Percentiles rank a stretch among this genome's conserved stretches.
These are phyloP conservation scores for Stromatinia cepivora DNA, from an alignment of 2,329 filamentous ascomycete genomes.

Conservation along the genomic window DNA sequence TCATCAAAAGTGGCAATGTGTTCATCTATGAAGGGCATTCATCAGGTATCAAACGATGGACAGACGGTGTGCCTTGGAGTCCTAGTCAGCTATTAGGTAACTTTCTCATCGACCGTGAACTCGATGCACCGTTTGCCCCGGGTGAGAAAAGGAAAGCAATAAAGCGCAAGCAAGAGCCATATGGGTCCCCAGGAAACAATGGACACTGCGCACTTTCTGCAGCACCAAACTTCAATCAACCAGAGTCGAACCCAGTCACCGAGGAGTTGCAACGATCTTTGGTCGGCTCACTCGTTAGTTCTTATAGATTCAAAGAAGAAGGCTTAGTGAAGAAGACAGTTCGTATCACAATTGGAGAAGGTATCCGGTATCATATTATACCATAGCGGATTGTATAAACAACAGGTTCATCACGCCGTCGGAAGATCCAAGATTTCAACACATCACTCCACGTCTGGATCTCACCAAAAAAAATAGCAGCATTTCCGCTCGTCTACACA, in stretches of 20 bases:
- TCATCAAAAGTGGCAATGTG: conserved; percentile 81
- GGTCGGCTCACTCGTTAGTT: conserved; percentile 81
- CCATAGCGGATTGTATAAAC: conserved; percentile 69
- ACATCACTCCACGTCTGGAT: conserved; percentile 56
- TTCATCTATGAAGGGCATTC: conserved; percentile 92
- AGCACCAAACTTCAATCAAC: too few relatives aligned
- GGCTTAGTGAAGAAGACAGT: conserved; percentile 90
- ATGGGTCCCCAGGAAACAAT: too few relatives aligned
- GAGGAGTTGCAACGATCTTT: conserved; percentile 45
- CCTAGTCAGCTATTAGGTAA: conserved; percentile 93
- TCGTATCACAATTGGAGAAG: conserved; percentile 70
- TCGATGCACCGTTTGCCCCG: conserved; percentile 88
- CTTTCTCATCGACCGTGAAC: conserved; percentile 94
- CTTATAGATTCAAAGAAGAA: conserved; percentile 79
- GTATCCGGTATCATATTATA: conserved; percentile 89
- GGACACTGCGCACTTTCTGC: too few relatives aligned
- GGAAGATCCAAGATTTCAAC: conserved; percentile 51
- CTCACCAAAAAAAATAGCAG: conserved; percentile 62
- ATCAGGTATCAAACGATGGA: conserved; percentile 93
- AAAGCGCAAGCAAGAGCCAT: conserved; percentile 56
- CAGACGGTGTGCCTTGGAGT: conserved; percentile 87
- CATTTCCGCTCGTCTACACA: too few relatives aligned
- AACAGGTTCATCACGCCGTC: conserved; percentile 58
- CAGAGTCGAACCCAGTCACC: too few relatives aligned
- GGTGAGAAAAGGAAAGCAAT: conserved; percentile 83